phyloP scores from a whole-genome alignment of 768 basidiomycete genomes.

The Filobasidium floriforme region DNA sequence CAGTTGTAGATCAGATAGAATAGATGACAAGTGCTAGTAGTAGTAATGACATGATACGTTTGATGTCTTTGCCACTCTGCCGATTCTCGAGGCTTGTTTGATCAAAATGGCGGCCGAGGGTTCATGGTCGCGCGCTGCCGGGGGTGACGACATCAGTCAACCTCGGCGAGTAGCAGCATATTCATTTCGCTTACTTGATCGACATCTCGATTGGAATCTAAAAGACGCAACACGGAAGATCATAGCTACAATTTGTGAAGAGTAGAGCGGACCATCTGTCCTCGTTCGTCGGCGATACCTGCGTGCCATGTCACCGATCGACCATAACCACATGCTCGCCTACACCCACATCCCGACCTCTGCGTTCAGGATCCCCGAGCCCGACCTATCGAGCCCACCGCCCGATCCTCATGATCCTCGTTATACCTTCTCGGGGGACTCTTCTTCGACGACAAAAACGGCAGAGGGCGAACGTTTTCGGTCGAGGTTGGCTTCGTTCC shows the following conservation, averaged over 20 bases:
- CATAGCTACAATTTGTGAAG: no score
- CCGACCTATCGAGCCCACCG: conserved; percentile 31
- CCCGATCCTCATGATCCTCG: conserved; percentile 25
- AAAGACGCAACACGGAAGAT: no score
- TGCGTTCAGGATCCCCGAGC: conserved; percentile 35
- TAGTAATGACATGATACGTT: no score
- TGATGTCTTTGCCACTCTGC: not conserved
- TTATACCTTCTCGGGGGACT: conserved; percentile 9
- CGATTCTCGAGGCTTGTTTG: not conserved
- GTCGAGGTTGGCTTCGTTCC: conserved; percentile 51
- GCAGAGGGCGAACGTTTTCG: conserved; percentile 47
- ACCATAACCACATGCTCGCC: conserved; percentile 19
- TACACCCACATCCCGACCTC: conserved; percentile 48
- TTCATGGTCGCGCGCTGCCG: no score
- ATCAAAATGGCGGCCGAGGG: not conserved
- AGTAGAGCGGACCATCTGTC: no score
- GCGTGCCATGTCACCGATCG: not conserved
- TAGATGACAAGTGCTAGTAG: no score
- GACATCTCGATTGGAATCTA: not conserved
- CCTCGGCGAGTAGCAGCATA: not conserved
- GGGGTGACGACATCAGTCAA: conserved; percentile 1
- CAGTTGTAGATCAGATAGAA: no score
- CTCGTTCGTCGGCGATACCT: no score
- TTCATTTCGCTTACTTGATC: not conserved
- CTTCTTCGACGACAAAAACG: conserved; percentile 8